Base-by-base conservation (phyloP, 2,329 filamentous ascomycete species). In the Thielaviopsis punctulata region DNA sequence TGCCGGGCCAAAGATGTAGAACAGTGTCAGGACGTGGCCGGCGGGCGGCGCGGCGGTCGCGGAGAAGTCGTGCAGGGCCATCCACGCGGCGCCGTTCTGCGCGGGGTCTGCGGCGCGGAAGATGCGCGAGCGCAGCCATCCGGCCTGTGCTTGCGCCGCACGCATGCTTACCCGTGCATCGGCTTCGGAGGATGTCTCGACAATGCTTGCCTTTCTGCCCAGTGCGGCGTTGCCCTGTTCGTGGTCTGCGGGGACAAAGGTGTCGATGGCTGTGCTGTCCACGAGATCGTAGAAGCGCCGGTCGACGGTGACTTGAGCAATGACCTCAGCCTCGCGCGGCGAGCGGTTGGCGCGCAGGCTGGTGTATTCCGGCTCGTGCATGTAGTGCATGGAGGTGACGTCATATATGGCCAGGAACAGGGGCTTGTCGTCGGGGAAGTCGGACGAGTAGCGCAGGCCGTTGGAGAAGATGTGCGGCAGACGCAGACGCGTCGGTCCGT, bases 381-480 rank as follows among this genome's bases (percentile, higher is more conserved):
- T 72, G 60, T 77, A 77, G 45, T 73, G 66, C 76, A 90, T 86
- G 62, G 82, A 79, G 30, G 77, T 80, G 57, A 92, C 78, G 64
- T 94, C 86, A 71, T 94, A 94, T 52, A 82, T 68, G 27, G 87
- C 87, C 63, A 90, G 77, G 70, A 80, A 94, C 57, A 79, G 74
- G 1, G 85, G 86, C 10, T 39, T 15, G 21, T 23, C 21, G 57
- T 71, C 63, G 57, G 67, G 57, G 48, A 70, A 67, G 63, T 90
- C 84, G 15, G 69, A 75, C 8, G 84, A 82, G 67, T 88, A 94
- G 44, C 87, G 82, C 59, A 92, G 81, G 54, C 87, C 87, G 64
- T 86, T 92, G 58, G 68, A 63, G 62, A 79, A 79, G 62, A 89
- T 80, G 60, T 83, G 80, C 3, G 84, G 78, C 13, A 93, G 69